Evolutionary conservation across 2,329 filamentous ascomycete species (phyloP).

Genomic region (Phoma herbarum): DNA sequence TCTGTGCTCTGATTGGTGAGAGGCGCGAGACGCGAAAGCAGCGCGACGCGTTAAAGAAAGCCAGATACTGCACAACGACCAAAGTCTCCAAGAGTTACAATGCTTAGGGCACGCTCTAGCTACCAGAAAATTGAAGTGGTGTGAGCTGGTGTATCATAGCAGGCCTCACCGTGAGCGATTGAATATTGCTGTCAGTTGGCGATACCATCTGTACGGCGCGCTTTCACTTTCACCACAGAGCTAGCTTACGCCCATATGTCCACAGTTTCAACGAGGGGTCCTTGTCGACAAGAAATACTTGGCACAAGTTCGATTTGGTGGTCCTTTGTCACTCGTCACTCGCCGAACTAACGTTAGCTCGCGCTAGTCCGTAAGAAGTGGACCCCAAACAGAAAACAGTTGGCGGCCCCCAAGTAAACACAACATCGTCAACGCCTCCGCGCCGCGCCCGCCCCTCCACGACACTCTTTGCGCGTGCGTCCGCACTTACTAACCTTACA

Average conservation of each 20-base stretch:
- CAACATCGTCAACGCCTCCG: constrained; percentile 13
- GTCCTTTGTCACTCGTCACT: constrained; percentile 1
- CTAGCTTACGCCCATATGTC: too few species aligned
- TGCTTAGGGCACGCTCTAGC: neutral
- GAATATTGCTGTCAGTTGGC: neutral
- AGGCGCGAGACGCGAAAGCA: constrained; percentile 6
- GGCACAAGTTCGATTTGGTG: too few species aligned
- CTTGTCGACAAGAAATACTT: too few species aligned
- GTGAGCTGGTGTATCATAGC: neutral
- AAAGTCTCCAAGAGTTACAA: neutral
- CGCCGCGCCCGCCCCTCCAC: constrained; percentile 9
- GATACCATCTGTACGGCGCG: neutral
- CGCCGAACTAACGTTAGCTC: constrained; percentile 7
- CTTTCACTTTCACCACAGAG: neutral
- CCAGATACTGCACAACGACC: neutral
- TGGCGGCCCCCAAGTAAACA: constrained; percentile 18
- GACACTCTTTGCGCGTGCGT: constrained; percentile 16
- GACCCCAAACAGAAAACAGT: constrained; percentile 24
- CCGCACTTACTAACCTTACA: constrained; percentile 13
- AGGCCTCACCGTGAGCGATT: neutral
- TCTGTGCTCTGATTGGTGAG: constrained; percentile 8
- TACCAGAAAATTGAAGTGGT: neutral
- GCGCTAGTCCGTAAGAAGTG: constrained; percentile 16
- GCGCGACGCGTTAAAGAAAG: constrained; percentile 10
- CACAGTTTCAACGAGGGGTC: too few species aligned